Evolutionary conservation across 176 grass and related monocot genomes (phyloP).

Genomic region (Zea luxurians): DNA sequence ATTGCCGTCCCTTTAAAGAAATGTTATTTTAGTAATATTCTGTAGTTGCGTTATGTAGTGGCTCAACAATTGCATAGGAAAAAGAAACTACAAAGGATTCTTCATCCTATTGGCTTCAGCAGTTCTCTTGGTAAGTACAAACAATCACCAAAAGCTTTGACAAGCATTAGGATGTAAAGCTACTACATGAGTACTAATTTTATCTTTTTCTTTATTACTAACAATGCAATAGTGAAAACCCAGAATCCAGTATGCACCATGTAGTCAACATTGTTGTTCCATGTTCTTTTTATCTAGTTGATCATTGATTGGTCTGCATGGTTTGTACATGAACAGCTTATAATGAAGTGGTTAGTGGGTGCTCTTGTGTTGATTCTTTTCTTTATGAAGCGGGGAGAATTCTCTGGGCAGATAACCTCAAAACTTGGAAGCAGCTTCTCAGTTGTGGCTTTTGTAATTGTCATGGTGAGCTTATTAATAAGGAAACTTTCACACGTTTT

Average conservation of each 20-base stretch:
- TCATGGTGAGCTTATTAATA: slow-evolving; percentile 67
- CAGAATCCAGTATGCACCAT: slow-evolving; percentile 8
- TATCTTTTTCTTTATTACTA: neutral
- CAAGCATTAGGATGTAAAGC: neutral
- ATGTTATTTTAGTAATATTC: slow-evolving; percentile 13
- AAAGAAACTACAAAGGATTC: slow-evolving; percentile 86
- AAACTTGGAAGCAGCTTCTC: slow-evolving; percentile 98
- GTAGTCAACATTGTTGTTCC: slow-evolving; percentile 43
- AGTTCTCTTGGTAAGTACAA: slow-evolving; percentile 67
- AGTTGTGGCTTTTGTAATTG: slow-evolving; percentile 74
- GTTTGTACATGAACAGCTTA: slow-evolving; percentile 83
- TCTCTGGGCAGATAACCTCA: slow-evolving; percentile 66
- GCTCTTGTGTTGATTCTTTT: slow-evolving; percentile 76
- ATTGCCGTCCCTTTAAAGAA: neutral
- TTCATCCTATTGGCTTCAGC: slow-evolving; percentile 86
- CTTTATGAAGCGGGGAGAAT: slow-evolving; percentile 65
- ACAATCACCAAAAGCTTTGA: neutral
- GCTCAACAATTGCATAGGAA: slow-evolving; percentile 98
- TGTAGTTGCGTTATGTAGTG: slow-evolving; percentile 45
- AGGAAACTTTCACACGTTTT: too few relatives aligned
- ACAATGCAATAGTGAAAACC: neutral
- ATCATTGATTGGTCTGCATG: slow-evolving; percentile 67
- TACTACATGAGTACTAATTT: neutral
- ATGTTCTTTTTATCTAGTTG: slow-evolving; percentile 56
- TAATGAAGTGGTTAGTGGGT: slow-evolving; percentile 75